Percentiles rank a stretch among this genome's conserved stretches.
Evolutionary conservation across 1,284 basidiomycete species (phyloP).

Genomic region (Trichosporon sp.): DNA sequence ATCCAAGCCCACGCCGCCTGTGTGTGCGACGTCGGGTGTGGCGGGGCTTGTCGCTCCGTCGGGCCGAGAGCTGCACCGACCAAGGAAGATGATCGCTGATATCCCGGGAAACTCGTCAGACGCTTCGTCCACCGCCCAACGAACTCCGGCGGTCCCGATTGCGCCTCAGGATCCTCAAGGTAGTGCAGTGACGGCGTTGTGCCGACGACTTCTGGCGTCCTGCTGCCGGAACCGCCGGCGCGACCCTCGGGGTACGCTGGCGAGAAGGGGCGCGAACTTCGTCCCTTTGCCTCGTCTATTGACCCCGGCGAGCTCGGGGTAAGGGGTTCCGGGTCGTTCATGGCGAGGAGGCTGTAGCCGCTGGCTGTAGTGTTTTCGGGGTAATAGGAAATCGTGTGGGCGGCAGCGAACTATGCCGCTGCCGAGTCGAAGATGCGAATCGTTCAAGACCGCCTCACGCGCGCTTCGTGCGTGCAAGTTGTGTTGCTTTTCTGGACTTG

Average conservation of each 20-base stretch:
- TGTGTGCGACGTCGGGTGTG: background rate
- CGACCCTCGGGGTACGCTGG: background rate
- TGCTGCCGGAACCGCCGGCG: background rate
- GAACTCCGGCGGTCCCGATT: background rate
- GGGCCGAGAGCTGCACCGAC: conserved; percentile 13
- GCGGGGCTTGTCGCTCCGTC: background rate
- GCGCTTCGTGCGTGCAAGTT: too few species aligned
- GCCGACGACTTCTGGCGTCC: too few species aligned
- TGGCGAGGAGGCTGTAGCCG: background rate
- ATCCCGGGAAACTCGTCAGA: background rate
- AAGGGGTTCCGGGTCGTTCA: background rate
- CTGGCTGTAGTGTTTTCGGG: background rate
- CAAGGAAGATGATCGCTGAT: background rate
- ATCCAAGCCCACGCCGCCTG: background rate
- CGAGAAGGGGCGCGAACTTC: background rate
- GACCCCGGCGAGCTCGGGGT: background rate
- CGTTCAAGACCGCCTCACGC: too few species aligned
- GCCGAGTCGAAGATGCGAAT: too few species aligned
- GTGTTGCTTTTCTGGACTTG: too few species aligned
- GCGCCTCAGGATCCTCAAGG: background rate
- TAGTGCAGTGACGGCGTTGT: background rate
- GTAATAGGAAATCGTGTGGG: background rate
- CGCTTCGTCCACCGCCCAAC: background rate
- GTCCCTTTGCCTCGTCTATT: background rate
- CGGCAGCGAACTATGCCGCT: too few species aligned